Evolutionary conservation across 2,329 filamentous ascomycete species (phyloP).

Genomic region (Penicillium sp.): DNA sequence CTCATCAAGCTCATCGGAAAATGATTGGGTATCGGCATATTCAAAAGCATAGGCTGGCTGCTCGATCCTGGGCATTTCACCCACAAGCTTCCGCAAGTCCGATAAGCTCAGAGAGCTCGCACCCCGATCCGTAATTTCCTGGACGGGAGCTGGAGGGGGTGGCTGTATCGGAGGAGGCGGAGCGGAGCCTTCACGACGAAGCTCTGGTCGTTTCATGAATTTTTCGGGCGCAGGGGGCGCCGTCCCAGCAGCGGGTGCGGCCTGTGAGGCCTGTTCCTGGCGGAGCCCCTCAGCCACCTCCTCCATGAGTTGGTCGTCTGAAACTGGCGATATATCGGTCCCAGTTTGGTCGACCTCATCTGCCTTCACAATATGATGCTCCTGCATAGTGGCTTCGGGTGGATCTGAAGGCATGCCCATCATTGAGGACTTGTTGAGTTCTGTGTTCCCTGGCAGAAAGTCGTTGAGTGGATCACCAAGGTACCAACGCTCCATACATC

Average conservation of each 20-base stretch:
- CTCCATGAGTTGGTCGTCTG: conserved; percentile 45
- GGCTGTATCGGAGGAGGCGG: conserved; percentile 47
- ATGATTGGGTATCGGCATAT: conserved; percentile 68
- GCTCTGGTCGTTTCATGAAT: conserved; percentile 32
- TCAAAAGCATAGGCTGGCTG: conserved; percentile 80
- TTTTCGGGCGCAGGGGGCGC: conserved; percentile 16
- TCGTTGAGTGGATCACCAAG: conserved; percentile 6
- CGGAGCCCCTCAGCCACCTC: conserved; percentile 40
- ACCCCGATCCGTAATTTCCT: conserved; percentile 40
- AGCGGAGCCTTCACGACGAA: conserved; percentile 37
- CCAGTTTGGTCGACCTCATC: conserved; percentile 51
- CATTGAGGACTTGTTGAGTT: conserved; percentile 2
- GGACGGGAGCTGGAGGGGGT: conserved; percentile 46
- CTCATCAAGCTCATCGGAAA: conserved; percentile 89
- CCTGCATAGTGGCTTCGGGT: conserved; percentile 25
- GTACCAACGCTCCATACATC: conserved; percentile 1
- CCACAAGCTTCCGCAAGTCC: conserved; percentile 70
- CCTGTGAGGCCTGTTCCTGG: conserved; percentile 31
- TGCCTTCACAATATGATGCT: conserved; percentile 47
- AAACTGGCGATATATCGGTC: conserved; percentile 46
- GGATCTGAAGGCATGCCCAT: conserved; percentile 31
- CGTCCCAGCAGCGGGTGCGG: conserved; percentile 10
- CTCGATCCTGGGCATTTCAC: conserved; percentile 68
- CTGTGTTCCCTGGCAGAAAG: conserved; percentile 4
- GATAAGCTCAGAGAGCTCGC: conserved; percentile 71